Base-by-base conservation (phyloP, 1,284 basidiomycete species). In the Papiliotrema laurentii region DNA sequence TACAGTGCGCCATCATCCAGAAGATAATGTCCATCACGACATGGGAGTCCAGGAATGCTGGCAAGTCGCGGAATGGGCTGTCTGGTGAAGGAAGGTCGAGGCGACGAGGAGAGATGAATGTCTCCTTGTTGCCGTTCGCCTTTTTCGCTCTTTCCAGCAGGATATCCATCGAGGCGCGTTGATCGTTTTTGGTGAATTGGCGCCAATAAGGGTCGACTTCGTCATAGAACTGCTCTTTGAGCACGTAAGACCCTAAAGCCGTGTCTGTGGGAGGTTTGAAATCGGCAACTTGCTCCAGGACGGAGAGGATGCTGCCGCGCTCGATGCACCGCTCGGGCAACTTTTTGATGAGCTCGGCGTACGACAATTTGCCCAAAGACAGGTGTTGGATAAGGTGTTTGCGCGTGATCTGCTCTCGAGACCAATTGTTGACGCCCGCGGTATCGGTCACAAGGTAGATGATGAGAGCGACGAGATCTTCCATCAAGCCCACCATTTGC, bases 121-220 rank as follows among this genome's bases (percentile, higher is more conserved):
- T 84, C 45, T 87, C 83, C 13, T 52, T 37, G 10, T 51, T 46
- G 21, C 49, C 43, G 22, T 79, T 73, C 0, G 76, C 79, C 67
- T 80, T 82, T 77, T 82, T 83, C 44, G 85, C 66, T 41, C 88
- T 79, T 45, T 79, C 80, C 44, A 83, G 78, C 38, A 97, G 76
- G 5, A 88, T 80, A 28, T 80, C 81, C 61, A 94, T 90, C n/a
- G 91, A 93, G 66, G 93, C 89, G 63, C 97, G 90, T 37, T 92
- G 82, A 66, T 92, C 87, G 72, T 98, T 98, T 27, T 93, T 81
- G 11, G 89, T 87, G 73, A 96, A 98, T 66, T 97, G 92, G 68
- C 86, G 89, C 78, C 94, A 97, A 77, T 92, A 96, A 0, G 93
- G 92, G 63, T 97, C 88, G 55, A 98, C 86, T 58, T 97, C 87